A percentile compares a stretch with the other conserved stretches of the same genome.
Conservation (phyloP, 257 asterid genomes). For the Verbascum thapsus region DNA sequence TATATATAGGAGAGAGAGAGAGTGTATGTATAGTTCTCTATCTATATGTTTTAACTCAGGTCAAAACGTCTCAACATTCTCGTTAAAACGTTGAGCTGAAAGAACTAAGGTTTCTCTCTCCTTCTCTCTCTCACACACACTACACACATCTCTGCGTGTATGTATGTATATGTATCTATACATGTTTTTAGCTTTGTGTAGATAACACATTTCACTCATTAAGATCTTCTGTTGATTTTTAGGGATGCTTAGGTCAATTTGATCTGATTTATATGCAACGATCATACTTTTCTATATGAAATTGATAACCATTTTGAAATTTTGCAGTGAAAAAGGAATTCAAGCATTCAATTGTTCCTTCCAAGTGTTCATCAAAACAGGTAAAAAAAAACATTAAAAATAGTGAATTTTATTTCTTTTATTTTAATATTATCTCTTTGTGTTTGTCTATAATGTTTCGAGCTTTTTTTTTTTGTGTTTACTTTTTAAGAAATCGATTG, state of each 20-base stretch:
- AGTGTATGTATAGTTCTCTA: conserved; percentile 26
- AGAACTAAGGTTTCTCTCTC: conserved; percentile 26
- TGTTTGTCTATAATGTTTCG: background rate
- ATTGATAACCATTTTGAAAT: conserved; percentile 20
- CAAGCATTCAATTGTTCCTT: background rate
- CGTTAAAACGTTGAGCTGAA: too few relatives aligned
- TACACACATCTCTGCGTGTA: background rate
- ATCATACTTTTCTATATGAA: too few relatives aligned
- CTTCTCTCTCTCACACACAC: conserved; percentile 1
- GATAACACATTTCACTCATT: background rate
- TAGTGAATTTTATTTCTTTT: background rate
- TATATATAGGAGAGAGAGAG: background rate
- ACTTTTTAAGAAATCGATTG: background rate
- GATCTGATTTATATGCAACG: background rate
- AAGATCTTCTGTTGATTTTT: conserved; percentile 19
- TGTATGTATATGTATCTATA: background rate
- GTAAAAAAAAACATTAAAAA: background rate
- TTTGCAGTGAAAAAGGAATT: conserved; percentile 18
- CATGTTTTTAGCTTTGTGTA: conserved; percentile 2
- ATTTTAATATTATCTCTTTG: background rate
- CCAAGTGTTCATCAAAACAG: too few relatives aligned
- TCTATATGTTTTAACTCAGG: conserved; percentile 2
- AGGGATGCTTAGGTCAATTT: background rate
- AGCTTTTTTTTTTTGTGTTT: background rate
- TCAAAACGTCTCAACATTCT: too few relatives aligned